These are phyloP conservation scores for Volvox reticuliferus DNA, from an alignment of 139 green algal genomes.

Conservation along the genomic window DNA sequence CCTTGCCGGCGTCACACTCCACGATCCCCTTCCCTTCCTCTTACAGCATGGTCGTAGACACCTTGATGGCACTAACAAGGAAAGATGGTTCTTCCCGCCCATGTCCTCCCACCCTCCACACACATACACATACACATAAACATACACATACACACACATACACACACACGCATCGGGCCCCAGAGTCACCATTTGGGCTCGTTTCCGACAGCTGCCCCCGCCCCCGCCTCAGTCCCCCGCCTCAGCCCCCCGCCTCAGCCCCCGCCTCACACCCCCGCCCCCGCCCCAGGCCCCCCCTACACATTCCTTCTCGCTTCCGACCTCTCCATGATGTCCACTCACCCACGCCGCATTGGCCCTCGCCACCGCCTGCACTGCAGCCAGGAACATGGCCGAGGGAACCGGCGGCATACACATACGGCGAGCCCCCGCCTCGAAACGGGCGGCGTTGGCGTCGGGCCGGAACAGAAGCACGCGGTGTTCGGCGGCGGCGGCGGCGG, in stretches of 20 bases:
- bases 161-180: too few relatives aligned
- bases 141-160: neutral
- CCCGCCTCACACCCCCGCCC: neutral
- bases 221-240: too few relatives aligned
- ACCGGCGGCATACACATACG: conserved; percentile 48
- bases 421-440: conserved; percentile 21
- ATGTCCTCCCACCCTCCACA: too few relatives aligned
- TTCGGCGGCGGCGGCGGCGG: neutral
- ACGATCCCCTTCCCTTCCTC: too few relatives aligned
- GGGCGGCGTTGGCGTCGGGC: conserved; percentile 45
- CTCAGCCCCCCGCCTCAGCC: too few relatives aligned
- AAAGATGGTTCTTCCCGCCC: neutral
- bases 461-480: conserved; percentile 7
- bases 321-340: neutral
- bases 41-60: too few relatives aligned
- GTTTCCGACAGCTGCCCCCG: too few relatives aligned
- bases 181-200: too few relatives aligned
- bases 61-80: too few relatives aligned
- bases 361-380: conserved; percentile 10
- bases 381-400: conserved; percentile 27
- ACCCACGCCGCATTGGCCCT: conserved; percentile 22
- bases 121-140: neutral
- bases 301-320: too few relatives aligned
- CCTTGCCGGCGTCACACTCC: too few relatives aligned
- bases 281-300: neutral